Conservation (phyloP, 805 yeast species). For the Wickerhamomyces queroliae region DNA sequence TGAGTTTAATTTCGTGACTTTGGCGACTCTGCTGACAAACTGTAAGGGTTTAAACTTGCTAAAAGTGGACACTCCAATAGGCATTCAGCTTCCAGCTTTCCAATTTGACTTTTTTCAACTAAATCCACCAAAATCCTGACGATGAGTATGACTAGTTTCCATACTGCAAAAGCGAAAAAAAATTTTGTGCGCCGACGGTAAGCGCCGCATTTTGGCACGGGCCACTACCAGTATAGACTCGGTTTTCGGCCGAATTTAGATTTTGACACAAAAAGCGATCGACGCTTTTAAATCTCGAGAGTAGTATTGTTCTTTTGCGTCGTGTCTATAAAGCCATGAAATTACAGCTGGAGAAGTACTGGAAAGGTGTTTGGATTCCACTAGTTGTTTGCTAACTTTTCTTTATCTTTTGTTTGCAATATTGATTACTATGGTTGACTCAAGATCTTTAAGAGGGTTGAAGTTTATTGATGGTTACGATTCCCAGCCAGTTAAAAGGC, state of each 20-base stretch:
- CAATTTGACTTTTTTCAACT: neutral
- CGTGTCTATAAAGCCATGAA: too few species aligned
- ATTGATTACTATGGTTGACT: neutral
- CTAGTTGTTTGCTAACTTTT: conserved; percentile 1
- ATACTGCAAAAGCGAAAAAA: neutral
- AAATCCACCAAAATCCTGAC: neutral
- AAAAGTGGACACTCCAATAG: neutral
- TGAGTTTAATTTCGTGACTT: too few species aligned
- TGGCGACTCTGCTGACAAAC: neutral
- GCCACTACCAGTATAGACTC: too few species aligned
- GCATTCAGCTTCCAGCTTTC: neutral
- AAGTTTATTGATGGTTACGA: neutral
- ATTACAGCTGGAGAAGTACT: too few species aligned
- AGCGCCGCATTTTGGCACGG: too few species aligned
- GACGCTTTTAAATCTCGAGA: too few species aligned
- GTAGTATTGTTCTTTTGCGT: too few species aligned
- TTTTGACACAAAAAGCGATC: conserved; percentile 1
- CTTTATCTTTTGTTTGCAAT: neutral
- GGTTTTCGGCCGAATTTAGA: neutral
- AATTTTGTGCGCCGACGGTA: neutral
- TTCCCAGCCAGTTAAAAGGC: neutral
- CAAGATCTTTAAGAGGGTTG: neutral
- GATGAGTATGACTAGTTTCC: neutral
- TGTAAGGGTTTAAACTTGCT: neutral
- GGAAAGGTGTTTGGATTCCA: conserved; percentile 2